Evolutionary conservation across 345 rosid genomes (phyloP).

Genomic region (Gossypium anomalum): DNA sequence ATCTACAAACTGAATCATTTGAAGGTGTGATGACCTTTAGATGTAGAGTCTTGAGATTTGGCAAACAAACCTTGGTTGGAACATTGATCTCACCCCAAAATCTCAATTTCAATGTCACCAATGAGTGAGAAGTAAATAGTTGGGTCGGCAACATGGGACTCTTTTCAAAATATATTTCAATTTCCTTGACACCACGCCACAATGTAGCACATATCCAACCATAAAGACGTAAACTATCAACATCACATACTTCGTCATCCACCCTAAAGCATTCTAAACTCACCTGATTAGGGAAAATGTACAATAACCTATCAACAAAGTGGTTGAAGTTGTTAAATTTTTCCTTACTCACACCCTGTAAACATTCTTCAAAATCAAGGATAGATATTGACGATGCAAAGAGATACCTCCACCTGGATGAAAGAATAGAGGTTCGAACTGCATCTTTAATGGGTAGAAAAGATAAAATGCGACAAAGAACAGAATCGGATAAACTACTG

Average conservation of each 20-base stretch:
- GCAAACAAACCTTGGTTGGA: not conserved
- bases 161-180: not conserved
- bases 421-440: not conserved
- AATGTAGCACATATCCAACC: not conserved
- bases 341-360: no score
- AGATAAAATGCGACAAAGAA: not conserved
- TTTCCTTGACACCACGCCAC: not conserved
- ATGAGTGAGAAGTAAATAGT: not conserved
- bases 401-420: not conserved
- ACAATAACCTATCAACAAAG: conserved; percentile 6
- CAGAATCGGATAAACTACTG: not conserved
- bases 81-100: not conserved
- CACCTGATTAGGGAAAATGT: not conserved
- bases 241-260: not conserved
- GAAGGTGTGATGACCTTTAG: not conserved
- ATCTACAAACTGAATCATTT: not conserved
- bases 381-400: not conserved
- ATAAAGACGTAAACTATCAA: not conserved
- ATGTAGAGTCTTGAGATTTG: not conserved
- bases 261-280: not conserved
- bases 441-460: not conserved
- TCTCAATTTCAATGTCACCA: not conserved
- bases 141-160: not conserved
- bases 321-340: not conserved
- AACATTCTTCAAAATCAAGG: not conserved